Percentiles rank a stretch among this genome's conserved stretches.
These are phyloP conservation scores for Colletotrichum neosansevieriae DNA, from an alignment of 2,329 filamentous ascomycete genomes.

Conservation along the genomic window DNA sequence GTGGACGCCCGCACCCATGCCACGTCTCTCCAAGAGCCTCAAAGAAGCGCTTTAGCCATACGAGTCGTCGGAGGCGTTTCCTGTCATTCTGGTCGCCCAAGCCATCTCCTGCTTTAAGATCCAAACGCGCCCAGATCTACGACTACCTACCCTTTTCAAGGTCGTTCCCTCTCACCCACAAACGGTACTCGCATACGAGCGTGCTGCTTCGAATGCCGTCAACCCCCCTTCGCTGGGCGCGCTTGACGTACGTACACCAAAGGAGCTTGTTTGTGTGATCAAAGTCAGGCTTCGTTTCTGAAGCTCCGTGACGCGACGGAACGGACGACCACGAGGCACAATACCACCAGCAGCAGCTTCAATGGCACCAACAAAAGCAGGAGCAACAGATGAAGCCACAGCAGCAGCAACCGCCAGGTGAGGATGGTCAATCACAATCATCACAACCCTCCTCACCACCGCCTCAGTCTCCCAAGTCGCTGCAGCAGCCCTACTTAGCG, in stretches of 20 bases:
- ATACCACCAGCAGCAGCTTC: constrained; percentile 7
- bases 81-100: neutral
- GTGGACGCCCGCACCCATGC: no score
- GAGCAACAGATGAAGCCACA: constrained; percentile 10
- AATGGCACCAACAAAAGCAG: constrained; percentile 11
- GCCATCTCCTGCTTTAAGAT: neutral
- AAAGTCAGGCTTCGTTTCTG: neutral
- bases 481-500: neutral
- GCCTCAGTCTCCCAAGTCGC: neutral
- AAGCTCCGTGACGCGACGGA: neutral
- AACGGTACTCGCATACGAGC: no score
- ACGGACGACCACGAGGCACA: constrained; percentile 15
- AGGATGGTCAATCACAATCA: neutral
- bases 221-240: neutral
- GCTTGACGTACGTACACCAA: neutral
- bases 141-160: no score
- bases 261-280: no score
- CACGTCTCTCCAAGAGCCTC: neutral
- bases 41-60: neutral
- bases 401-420: neutral
- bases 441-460: neutral
- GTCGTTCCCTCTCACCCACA: no score
- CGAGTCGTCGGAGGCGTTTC: neutral
- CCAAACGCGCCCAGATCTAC: neutral
- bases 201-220: neutral